These are phyloP conservation scores for Zygnema circumcarinatum DNA, from an alignment of 139 green algal species.

Conservation along the genomic window DNA sequence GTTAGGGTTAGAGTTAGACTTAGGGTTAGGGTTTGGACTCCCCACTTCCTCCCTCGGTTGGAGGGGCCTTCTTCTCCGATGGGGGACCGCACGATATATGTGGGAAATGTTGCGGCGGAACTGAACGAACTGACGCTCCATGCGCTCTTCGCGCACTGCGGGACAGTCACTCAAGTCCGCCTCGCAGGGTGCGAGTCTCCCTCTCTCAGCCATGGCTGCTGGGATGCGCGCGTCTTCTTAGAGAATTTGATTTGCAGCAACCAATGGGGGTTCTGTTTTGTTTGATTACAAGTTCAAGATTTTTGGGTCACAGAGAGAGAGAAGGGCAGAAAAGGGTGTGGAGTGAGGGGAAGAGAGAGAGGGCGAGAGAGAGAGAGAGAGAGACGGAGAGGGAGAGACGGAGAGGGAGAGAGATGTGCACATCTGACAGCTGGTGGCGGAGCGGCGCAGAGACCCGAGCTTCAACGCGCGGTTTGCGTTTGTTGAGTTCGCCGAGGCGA, in stretches of 20 bases:
- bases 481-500: slow-evolving; percentile 29
- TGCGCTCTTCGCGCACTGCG: background rate
- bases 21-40: too few relatives aligned
- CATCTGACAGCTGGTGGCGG: background rate
- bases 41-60: too few relatives aligned
- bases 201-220: background rate
- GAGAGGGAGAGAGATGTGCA: slow-evolving; percentile 8
- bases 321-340: background rate
- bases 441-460: background rate
- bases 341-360: slow-evolving; percentile 5
- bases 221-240: background rate
- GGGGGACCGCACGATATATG: background rate
- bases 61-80: too few relatives aligned
- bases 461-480: slow-evolving; percentile 35
- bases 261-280: too few relatives aligned
- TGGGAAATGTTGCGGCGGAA: background rate
- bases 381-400: slow-evolving; percentile 40
- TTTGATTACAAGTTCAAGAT: background rate
- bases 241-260: too few relatives aligned
- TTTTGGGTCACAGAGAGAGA: background rate
- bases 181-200: background rate
- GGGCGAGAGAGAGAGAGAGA: slow-evolving; percentile 42
- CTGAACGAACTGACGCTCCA: background rate
- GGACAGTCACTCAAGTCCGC: background rate
- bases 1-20: too few relatives aligned